Conservation (phyloP, 2,329 filamentous ascomycete genomes). For the Microsporum canis region DNA sequence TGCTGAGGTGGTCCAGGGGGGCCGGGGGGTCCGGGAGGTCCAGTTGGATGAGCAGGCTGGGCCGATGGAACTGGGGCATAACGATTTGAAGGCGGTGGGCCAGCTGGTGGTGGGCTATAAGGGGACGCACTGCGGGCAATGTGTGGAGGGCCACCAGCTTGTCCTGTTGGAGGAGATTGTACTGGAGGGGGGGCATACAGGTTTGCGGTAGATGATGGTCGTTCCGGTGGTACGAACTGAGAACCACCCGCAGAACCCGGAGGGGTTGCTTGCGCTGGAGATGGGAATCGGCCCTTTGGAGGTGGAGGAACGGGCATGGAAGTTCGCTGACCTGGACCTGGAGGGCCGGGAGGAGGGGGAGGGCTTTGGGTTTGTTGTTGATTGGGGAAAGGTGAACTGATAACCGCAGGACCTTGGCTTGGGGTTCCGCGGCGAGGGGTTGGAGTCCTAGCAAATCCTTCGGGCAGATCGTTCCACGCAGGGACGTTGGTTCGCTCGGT, state of each 20-base stretch:
- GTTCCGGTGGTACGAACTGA: conserved; percentile 38
- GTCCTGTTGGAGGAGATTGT: conserved; percentile 24
- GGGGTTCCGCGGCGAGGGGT: conserved; percentile 64
- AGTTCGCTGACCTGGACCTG: conserved; percentile 40
- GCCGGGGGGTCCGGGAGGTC: conserved; percentile 31
- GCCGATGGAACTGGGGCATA: conserved; percentile 53
- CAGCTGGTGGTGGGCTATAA: conserved; percentile 68
- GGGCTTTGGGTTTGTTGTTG: conserved; percentile 40
- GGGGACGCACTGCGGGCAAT: conserved; percentile 69
- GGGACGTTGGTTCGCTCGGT: conserved; percentile 56
- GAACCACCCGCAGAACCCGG: conserved; percentile 50
- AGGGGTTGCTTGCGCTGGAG: conserved; percentile 60
- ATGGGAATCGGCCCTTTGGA: conserved; percentile 9
- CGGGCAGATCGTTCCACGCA: conserved; percentile 91
- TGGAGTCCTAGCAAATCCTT: conserved; percentile 63
- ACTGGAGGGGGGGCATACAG: conserved; percentile 51
- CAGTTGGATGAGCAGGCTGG: conserved; percentile 39
- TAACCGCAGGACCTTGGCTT: conserved; percentile 46
- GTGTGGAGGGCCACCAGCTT: conserved; percentile 36
- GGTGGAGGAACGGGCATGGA: conserved; percentile 12
- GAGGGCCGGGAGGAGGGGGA: conserved; percentile 38
- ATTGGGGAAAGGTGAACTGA: conserved; percentile 64
- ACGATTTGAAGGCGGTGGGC: conserved; percentile 57
- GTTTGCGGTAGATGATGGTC: conserved; percentile 47
- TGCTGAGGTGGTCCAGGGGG: conserved; percentile 52